Evolutionary conservation across 1,284 basidiomycete species (phyloP), one percentile per base, ranked within the genome.

Genomic region (Agaricales sp.): DNA sequence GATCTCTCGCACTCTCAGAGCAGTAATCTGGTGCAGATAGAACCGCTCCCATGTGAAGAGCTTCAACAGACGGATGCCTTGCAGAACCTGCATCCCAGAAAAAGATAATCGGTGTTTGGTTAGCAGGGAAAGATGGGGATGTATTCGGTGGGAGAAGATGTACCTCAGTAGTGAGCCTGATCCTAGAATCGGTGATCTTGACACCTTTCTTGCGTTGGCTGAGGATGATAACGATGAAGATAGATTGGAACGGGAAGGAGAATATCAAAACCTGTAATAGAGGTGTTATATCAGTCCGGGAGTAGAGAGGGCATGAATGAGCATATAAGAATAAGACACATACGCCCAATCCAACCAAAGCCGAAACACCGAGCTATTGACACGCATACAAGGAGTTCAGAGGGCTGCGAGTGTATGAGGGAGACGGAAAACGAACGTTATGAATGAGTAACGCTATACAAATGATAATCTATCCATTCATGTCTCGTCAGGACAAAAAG

Each of bases 41-140:
- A 87, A 82, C 12, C 59, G 53, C 59, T 84, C 80, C 77, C 77
- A 81, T 0, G 73, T 76, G 55, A 77, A 82, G 48, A 68, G 67
- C 58, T 82, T 82, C 58, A 82, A 69, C 6, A 82, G 64, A 2
- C 79, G 71, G 48, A 82, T 80, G 25, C 79, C 80, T 61, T 80
- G 77, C 3, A 82, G 63, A 1, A 82, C 73, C 73, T 77, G 51
- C 3, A 37, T 3, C 21, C n/a, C 37, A 13, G 45, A 25, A 11
- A 35, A 35, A n/a, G 11, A 35, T 35, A 35, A 35, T 35, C 30
- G n/a, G 30, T n/a, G n/a, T n/a, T n/a, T n/a, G 30, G 30, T 8
- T 11, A 35, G 30, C 30, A 35, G 8, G 30, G n/a, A 43, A 43
- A 11, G 41, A 43, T 8, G 20, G 20, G 41, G 41, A 8, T 37